These are phyloP conservation scores for Cordyceps fumosorosea DNA, from an alignment of 2,329 filamentous ascomycete species.

Conservation along the genomic window DNA sequence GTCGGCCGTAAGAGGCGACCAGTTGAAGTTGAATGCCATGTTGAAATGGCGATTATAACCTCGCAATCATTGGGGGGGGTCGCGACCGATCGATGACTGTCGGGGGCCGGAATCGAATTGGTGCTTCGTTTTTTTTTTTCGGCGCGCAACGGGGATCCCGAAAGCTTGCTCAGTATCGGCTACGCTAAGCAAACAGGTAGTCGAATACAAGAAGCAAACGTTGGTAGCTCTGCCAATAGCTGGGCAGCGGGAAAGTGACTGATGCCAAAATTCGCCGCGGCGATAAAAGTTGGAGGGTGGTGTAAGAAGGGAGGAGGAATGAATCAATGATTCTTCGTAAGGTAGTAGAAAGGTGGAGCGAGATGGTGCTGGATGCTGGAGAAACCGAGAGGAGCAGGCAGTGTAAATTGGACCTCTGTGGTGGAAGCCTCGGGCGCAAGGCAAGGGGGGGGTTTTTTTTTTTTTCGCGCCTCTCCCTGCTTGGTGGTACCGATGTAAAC, in stretches of 20 bases:
- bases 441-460: neutral
- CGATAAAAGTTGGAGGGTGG: neutral
- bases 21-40: constrained; percentile 99
- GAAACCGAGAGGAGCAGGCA: constrained; percentile 1
- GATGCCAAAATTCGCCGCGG: neutral
- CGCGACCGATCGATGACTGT: neutral
- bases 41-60: constrained; percentile 39
- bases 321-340: neutral
- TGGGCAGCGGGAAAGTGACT: neutral
- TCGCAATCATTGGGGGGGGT: constrained; percentile 28
- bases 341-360: neutral
- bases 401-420: neutral
- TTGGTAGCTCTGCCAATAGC: neutral
- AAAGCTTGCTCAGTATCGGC: neutral
- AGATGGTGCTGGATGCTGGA: constrained; percentile 8
- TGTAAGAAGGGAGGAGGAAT: neutral
- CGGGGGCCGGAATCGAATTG: neutral
- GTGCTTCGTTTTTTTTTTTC: neutral
- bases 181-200: constrained; percentile 8
- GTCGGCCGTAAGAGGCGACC: constrained; percentile 96
- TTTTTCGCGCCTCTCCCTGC: neutral
- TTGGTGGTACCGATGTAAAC: neutral
- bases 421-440: constrained; percentile 4
- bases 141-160: neutral
- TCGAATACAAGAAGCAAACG: neutral